Evolutionary conservation across 2,329 filamentous ascomycete genomes (phyloP), one percentile per base, ranked within the genome.

Genomic region (Torrubiella hemipterigena): DNA sequence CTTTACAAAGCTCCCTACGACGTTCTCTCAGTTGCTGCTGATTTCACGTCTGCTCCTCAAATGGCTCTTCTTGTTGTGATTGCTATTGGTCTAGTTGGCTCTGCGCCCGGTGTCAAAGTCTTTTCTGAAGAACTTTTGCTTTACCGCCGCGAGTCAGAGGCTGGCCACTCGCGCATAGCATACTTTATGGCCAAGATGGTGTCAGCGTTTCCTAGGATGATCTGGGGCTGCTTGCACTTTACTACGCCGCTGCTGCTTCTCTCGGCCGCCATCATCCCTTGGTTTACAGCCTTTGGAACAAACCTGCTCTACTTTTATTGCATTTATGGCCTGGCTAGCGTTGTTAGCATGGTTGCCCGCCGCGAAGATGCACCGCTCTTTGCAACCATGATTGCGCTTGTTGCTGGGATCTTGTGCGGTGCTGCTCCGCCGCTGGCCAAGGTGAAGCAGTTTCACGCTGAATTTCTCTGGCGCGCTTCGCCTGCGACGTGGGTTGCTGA

Each of bases 271-370:
- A 50, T 63, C 15, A 69, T 73, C 13, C 43, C 46, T n/a, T 75
- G 62, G 52, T 45, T 48, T 15, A 46, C 56, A 8, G 63, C 65
- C 17, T 73, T 67, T 43, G 32, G 55, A 11, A 59, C 57, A 6
- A 73, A 73, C 34, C 42, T 73, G 27, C 37, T 64, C 8, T 74
- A 73, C 48, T 73, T 72, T 42, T 76, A 65, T 50, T 65, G 64
- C 42, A 67, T 74, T 30, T 74, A 73, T 44, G 68, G 70, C 0
- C 54, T 74, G 6, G 61, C 69, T 0, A 65, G 58, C 20, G 50
- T 56, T 18, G 47, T 73, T 12, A 67, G 60, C 34, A 71, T 74
- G 65, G 42, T 73, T 2, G 59, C 64, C 15, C 59, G 63, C 14
- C 51, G 69, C 7, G 69, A 75, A 45, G 66, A 74, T 36, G 70